Evolutionary conservation across 176 grass and related monocot genomes (phyloP).

Genomic region (Oryza punctata): DNA sequence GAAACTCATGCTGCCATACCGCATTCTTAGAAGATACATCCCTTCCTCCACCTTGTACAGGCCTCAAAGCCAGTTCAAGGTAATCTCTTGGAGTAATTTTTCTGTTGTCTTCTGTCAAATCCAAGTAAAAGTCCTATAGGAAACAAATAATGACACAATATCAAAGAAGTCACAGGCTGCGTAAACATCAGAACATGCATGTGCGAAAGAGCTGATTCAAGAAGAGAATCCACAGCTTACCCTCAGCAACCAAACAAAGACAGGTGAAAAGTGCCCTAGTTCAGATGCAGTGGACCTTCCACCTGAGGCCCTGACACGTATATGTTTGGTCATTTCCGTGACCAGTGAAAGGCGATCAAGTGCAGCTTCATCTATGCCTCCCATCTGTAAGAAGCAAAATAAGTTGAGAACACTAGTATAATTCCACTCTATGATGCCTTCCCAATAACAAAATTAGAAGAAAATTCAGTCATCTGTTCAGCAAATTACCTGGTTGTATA

Average conservation of each 20-base stretch:
- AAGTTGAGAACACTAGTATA: background rate
- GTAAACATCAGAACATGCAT: constrained; percentile 4
- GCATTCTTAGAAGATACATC: constrained; percentile 78
- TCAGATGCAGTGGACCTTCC: constrained; percentile 85
- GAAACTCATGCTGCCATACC: constrained; percentile 36
- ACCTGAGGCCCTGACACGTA: constrained; percentile 86
- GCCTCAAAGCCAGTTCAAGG: constrained; percentile 84
- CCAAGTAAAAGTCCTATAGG: constrained; percentile 89
- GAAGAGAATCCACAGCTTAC: constrained; percentile 37
- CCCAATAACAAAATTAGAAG: background rate
- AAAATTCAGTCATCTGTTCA: background rate
- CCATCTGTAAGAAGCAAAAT: constrained; percentile 63
- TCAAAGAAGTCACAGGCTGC: constrained; percentile 14
- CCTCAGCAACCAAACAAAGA: constrained; percentile 98
- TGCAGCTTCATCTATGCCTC: constrained; percentile 95
- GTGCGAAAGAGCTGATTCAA: background rate
- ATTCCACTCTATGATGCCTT: constrained; percentile 12
- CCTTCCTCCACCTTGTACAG: constrained; percentile 75
- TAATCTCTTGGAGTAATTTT: constrained; percentile 98
- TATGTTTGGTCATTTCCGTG: constrained; percentile 99
- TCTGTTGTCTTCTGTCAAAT: constrained; percentile 85
- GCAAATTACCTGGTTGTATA: constrained; percentile 91
- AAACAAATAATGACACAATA: constrained; percentile 19
- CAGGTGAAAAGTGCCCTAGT: constrained; percentile 91
- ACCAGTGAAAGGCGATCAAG: constrained; percentile 93